Evolutionary conservation across 2,329 filamentous ascomycete species (phyloP).

Genomic region (Sarocladium kiliense): DNA sequence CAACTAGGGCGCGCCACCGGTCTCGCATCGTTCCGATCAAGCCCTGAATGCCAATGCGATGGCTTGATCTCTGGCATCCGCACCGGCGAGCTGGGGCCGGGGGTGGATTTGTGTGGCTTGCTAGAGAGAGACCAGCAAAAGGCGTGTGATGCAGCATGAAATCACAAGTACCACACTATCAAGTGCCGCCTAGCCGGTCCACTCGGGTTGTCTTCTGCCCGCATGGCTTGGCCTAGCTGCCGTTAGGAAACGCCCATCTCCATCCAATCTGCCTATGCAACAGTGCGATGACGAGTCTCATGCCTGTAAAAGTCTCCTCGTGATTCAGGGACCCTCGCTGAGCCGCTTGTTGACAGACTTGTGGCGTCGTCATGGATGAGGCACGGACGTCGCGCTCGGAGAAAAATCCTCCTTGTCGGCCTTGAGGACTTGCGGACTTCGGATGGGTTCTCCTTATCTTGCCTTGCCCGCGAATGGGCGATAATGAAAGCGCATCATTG

Average conservation of each 20-base stretch:
- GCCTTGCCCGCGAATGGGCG: too few relatives aligned
- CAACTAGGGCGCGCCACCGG: neutral
- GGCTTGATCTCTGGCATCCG: neutral
- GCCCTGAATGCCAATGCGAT: neutral
- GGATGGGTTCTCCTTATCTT: too few relatives aligned
- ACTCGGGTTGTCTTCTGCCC: constrained; percentile 3
- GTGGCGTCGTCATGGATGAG: too few relatives aligned
- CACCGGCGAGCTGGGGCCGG: neutral
- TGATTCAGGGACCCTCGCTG: too few relatives aligned
- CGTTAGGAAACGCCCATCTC: neutral
- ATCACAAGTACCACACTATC: neutral
- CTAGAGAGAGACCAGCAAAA: neutral
- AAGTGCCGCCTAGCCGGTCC: neutral
- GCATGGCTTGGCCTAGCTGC: neutral
- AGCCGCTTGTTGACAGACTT: too few relatives aligned
- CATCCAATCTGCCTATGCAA: neutral
- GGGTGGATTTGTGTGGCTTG: neutral
- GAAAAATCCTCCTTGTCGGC: too few relatives aligned
- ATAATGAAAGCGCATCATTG: too few relatives aligned
- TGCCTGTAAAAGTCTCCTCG: too few relatives aligned
- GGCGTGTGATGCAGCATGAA: too few relatives aligned
- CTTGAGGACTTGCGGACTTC: too few relatives aligned
- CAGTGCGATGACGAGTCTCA: too few relatives aligned
- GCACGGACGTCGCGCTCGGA: too few relatives aligned
- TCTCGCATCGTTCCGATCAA: neutral